phyloP scores from a whole-genome alignment of 1,284 basidiomycete species.

The Chalciporus sp. region DNA sequence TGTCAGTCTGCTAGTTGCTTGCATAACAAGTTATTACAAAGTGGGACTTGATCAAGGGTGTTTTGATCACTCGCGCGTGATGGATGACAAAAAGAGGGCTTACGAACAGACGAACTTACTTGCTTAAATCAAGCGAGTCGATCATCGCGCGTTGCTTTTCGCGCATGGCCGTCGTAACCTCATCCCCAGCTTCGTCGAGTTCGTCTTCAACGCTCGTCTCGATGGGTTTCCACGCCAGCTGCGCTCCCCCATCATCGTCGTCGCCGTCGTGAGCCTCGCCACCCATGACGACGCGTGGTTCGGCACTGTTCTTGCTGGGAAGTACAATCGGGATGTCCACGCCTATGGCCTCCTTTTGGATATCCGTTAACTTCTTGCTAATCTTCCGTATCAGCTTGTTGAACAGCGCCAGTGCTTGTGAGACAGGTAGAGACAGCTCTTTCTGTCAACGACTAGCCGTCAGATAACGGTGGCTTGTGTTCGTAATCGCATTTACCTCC shows the following conservation, averaged over 20 bases:
- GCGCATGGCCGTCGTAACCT: conserved; percentile 48
- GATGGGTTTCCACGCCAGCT: conserved; percentile 52
- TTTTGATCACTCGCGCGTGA: background rate
- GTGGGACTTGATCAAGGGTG: background rate
- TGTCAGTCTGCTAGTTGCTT: background rate
- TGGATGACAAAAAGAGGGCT: conserved; percentile 5
- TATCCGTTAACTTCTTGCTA: conserved; percentile 75
- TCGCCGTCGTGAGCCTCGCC: conserved; percentile 20
- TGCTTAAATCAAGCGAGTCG: conserved; percentile 79
- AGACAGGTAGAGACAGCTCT: conserved; percentile 83
- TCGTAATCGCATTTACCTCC: conserved; percentile 53
- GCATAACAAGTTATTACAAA: background rate
- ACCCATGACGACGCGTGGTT: conserved; percentile 7
- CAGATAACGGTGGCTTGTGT: background rate
- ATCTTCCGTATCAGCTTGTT: conserved; percentile 90
- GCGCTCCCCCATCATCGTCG: conserved; percentile 13
- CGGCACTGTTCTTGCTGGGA: conserved; percentile 12
- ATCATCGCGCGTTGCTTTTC: conserved; percentile 86
- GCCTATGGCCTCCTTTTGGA: conserved; percentile 80
- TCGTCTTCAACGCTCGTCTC: conserved; percentile 59
- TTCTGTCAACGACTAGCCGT: conserved; percentile 40
- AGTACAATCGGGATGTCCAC: conserved; percentile 48
- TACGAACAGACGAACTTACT: conserved; percentile 56
- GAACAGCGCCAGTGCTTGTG: conserved; percentile 90
- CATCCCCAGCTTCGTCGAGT: conserved; percentile 72